Conservation (phyloP, 2,329 filamentous ascomycete species). For the Phyllosticta citribraziliensis region DNA sequence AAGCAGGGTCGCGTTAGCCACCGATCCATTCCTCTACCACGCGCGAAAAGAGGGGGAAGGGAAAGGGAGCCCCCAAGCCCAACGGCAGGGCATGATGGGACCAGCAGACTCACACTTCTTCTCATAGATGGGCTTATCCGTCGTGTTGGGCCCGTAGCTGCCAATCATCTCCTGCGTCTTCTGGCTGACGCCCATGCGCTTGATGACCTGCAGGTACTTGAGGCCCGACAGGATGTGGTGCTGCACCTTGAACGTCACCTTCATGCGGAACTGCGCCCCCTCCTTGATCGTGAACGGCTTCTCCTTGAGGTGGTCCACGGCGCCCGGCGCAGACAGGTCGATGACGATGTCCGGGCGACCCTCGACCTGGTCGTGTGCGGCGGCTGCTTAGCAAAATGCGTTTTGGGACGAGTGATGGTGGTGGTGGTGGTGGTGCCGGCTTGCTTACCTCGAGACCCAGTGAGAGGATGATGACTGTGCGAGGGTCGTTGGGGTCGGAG, state of each 20-base stretch:
- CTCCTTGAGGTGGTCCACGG: constrained; percentile 69
- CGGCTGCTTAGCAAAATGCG: too few relatives aligned
- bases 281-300: constrained; percentile 98
- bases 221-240: constrained; percentile 91
- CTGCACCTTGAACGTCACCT: constrained; percentile 88
- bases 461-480: constrained; percentile 86
- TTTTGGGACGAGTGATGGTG: too few relatives aligned
- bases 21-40: background rate
- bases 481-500: constrained; percentile 58
- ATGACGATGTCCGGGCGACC: constrained; percentile 81
- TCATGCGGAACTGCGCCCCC: constrained; percentile 87
- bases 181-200: constrained; percentile 76
- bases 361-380: constrained; percentile 38
- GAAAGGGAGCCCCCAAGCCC: too few relatives aligned
- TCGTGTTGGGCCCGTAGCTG: constrained; percentile 87
- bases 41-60: too few relatives aligned
- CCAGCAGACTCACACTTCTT: constrained; percentile 96
- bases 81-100: too few relatives aligned
- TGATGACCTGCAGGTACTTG: constrained; percentile 92
- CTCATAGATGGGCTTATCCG: constrained; percentile 72
- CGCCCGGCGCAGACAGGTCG: constrained; percentile 66
- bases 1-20: background rate
- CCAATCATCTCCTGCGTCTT: constrained; percentile 99
- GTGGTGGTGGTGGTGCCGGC: too few relatives aligned
- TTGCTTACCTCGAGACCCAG: constrained; percentile 63